These are phyloP conservation scores for Cryomyces minteri DNA, from an alignment of 495 filamentous ascomycete species.

Conservation along the genomic window DNA sequence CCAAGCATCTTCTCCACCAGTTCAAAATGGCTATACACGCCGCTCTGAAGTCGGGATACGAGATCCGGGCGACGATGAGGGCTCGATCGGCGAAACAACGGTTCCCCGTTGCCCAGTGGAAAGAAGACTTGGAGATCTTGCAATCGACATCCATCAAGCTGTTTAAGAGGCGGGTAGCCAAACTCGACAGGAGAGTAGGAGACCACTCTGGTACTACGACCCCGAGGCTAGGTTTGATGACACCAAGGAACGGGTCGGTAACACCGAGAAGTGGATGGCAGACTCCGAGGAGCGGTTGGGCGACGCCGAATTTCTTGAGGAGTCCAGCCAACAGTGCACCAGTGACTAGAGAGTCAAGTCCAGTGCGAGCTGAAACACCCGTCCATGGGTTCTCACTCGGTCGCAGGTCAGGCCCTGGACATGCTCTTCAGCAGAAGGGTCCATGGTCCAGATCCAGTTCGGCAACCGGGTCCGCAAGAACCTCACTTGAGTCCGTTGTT, in stretches of 20 bases:
- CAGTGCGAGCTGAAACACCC: conserved; percentile 1
- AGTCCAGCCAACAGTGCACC: conserved; percentile 2
- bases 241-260: conserved; percentile 1
- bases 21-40: conserved; percentile 51
- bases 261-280: conserved; percentile 2
- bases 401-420: too few relatives aligned
- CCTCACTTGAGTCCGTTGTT: too few relatives aligned
- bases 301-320: conserved; percentile 5
- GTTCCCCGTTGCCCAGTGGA: conserved; percentile 39
- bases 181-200: conserved; percentile 1
- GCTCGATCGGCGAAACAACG: conserved; percentile 60
- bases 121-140: conserved; percentile 21
- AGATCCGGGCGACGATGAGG: conserved; percentile 47
- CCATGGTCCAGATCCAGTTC: too few relatives aligned
- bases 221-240: conserved; percentile 6
- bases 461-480: too few relatives aligned
- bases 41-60: conserved; percentile 40
- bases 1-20: conserved; percentile 51
- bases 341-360: conserved; percentile 4
- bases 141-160: conserved; percentile 18
- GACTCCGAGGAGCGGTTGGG: conserved; percentile 8
- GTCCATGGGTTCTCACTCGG: not conserved
- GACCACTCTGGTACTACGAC: conserved; percentile 4
- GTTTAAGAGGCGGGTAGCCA: conserved; percentile 7
- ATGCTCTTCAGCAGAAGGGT: too few relatives aligned